Evolutionary conservation across 176 grass and related monocot species (phyloP).

Genomic region (Hordeum marinum): DNA sequence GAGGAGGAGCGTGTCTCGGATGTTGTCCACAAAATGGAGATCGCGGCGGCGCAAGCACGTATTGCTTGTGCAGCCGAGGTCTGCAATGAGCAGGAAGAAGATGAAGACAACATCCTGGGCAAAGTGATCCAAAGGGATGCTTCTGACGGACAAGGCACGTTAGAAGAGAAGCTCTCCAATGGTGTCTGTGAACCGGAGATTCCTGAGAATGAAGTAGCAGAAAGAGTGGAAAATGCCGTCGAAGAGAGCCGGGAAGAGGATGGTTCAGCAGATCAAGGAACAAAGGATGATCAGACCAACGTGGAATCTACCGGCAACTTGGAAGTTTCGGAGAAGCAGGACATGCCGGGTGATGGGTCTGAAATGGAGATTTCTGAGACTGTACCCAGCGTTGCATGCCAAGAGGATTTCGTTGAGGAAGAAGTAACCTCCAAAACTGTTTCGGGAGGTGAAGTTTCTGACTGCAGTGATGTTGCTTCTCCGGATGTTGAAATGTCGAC

Average conservation of each 20-base stretch:
- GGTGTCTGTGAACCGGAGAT: neutral
- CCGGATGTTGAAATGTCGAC: neutral
- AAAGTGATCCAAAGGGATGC: neutral
- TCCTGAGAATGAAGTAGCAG: neutral
- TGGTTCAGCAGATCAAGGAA: neutral
- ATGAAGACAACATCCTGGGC: constrained; percentile 11
- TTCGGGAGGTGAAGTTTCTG: constrained; percentile 31
- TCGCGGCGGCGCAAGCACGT: neutral
- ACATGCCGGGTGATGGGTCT: constrained; percentile 10
- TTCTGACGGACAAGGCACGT: neutral
- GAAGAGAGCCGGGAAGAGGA: neutral
- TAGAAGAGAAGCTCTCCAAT: neutral
- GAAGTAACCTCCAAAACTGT: constrained; percentile 17
- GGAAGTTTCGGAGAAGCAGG: neutral
- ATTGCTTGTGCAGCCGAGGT: neutral
- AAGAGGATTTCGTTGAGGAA: constrained; percentile 26
- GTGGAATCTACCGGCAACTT: neutral
- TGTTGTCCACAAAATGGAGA: neutral
- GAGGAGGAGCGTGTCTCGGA: neutral
- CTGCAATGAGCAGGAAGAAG: neutral
- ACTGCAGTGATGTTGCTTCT: neutral
- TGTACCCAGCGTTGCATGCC: neutral
- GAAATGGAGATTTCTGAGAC: constrained; percentile 39
- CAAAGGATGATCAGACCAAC: neutral
- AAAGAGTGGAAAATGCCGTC: neutral